Evolutionary conservation across 805 yeast species (phyloP).

Genomic region (Candida incommunis): DNA sequence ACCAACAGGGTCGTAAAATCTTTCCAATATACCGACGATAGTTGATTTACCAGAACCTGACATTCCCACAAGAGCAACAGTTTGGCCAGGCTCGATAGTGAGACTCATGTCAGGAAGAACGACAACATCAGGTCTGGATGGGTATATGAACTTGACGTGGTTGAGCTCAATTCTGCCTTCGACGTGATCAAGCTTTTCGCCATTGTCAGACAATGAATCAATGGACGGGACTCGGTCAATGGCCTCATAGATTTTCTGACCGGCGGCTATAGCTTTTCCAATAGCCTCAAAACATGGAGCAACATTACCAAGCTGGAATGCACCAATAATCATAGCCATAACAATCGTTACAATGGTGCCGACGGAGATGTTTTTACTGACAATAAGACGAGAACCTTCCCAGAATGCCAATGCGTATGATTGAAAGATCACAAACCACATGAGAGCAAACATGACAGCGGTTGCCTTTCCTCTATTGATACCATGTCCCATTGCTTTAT

Average conservation of each 20-base stretch:
- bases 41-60: conserved; percentile 95
- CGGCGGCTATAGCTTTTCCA: conserved; percentile 27
- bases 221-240: conserved; percentile 28
- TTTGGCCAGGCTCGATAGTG: conserved; percentile 73
- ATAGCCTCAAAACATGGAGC: conserved; percentile 27
- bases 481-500: conserved; percentile 14
- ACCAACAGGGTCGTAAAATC: conserved; percentile 68
- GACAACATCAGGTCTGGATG: conserved; percentile 60
- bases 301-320: conserved; percentile 26
- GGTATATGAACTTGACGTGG: conserved; percentile 82
- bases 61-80: conserved; percentile 91
- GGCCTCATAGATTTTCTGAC: conserved; percentile 26
- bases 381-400: conserved; percentile 29
- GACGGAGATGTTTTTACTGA: conserved; percentile 18
- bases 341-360: conserved; percentile 24
- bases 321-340: conserved; percentile 28
- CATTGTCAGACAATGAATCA: conserved; percentile 20
- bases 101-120: conserved; percentile 67
- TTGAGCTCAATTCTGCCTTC: conserved; percentile 65
- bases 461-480: conserved; percentile 17
- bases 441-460: conserved; percentile 22
- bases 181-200: conserved; percentile 13
- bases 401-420: conserved; percentile 28
- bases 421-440: conserved; percentile 24
- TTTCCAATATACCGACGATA: conserved; percentile 64